Base-by-base conservation (phyloP, 2,329 filamentous ascomycete genomes). In the Ophiobolus disseminans region DNA sequence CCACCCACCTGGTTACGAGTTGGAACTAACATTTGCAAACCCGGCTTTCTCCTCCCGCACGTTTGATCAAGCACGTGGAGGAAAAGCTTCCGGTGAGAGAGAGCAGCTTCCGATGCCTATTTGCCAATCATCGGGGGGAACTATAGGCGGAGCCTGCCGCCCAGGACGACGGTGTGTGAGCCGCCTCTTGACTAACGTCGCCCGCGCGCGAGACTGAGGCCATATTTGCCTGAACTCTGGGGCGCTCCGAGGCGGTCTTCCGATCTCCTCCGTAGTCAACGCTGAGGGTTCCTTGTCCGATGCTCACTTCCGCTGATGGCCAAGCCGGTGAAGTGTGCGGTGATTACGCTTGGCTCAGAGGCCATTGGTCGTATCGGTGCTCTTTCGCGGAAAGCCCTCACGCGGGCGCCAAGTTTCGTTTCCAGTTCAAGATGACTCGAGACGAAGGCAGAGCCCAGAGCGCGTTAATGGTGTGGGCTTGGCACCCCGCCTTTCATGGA, bases 241-340 rank as follows among this genome's bases (percentile, higher is more conserved):
- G 50, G 28, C 30, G 19, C 38, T 17, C 31, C 13, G 41, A 21
- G 7, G 34, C 32, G 34, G 14, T 37, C 17, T 43, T 41, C 60
- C 60, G 58, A 39, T 31, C 42, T 52, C 14, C 41, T 44, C 58
- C 57, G 58, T 54, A 41, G 47, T n/a, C n/a, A n/a, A n/a, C n/a
- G n/a, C n/a, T n/a, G n/a, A n/a, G n/a, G 40, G 43, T 36, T 25
- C 11, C 31, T 31, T 36, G 42, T 9, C 22, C 7, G 25, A 16
- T 6, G 23, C 19, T 36, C 39, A 21, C 40, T 35, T 37, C 32
- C 28, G 31, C 45, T 41, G 40, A 19, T 31, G 19, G 57, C 60
- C 60, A 63, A 63, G 58, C 44, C 22, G 20, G 17, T 17, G 21
- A 23, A 14, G n/a, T 30, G 14, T 39, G 32, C 32, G 22, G 38